Evolutionary conservation across 2,329 filamentous ascomycete species (phyloP), one percentile per base, ranked within the genome.

Genomic region (Fusarium euwallaceae): DNA sequence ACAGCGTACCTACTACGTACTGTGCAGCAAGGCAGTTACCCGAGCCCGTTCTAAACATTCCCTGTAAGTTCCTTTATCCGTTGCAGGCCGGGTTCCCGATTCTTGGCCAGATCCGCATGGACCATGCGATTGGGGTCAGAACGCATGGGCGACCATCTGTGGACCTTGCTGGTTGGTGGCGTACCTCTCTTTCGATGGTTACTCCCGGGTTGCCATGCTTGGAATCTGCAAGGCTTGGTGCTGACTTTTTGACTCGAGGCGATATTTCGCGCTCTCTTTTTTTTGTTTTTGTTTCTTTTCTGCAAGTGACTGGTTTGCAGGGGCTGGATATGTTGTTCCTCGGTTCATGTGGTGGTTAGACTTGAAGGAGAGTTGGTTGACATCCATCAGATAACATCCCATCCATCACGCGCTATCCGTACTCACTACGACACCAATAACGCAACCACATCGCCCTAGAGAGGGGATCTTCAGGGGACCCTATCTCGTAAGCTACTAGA

Each of bases 71-170:
- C 27, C n/a, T 55, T 66, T 66, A 61, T 43, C 70, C 61, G 55
- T 63, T 48, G 22, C 29, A 51, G 60, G 29, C 45, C 27, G n/a
- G n/a, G 24, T 27, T 43, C 6, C 5, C 61, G 37, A 22, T 61
- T 27, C 32, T 34, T 45, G 29, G 55, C 51, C 61, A 69, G 72
- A 70, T 59, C 61, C 68, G 76, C 76, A 78, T 78, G 61, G 71
- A 64, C 70, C 74, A 74, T 62, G 56, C 41, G 68, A 71, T 75
- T 78, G 70, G 69, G 64, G 45, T 59, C 20, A 41, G 39, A 61
- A 72, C 36, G 64, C 59, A 62, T 66, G 64, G 58, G 17, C 51
- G n/a, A 56, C 24, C 36, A 32, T 64, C 22, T 32, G 36, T 60
- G 55, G 56, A 62, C 37, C 27, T 43, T 34, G 24, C 8, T 48